These are phyloP conservation scores for Leishmania aethiopica DNA, from an alignment of 208 protist species.

Conservation along the genomic window DNA sequence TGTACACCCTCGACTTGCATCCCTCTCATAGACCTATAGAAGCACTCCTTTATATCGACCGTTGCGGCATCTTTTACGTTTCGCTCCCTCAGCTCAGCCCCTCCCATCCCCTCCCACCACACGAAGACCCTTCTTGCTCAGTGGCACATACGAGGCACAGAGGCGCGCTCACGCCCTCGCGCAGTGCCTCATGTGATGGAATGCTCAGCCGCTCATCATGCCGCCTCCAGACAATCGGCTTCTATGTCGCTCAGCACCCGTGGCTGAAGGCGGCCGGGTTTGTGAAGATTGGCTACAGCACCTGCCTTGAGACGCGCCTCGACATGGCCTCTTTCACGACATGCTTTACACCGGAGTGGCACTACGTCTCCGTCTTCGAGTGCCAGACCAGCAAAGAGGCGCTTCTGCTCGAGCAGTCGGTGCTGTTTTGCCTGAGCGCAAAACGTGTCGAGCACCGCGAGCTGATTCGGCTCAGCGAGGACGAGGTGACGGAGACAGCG, in stretches of 20 bases:
- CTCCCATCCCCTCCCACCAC: background rate
- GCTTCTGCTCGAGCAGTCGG: slow-evolving; percentile 74
- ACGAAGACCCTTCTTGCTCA: background rate
- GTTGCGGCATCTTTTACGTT: too few relatives aligned
- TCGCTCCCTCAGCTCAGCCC: background rate
- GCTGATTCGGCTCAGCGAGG: slow-evolving; percentile 44
- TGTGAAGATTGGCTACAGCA: slow-evolving; percentile 75
- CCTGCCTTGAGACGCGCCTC: slow-evolving; percentile 56
- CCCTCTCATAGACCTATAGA: slow-evolving; percentile 2
- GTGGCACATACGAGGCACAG: background rate
- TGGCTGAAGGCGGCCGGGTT: slow-evolving; percentile 61
- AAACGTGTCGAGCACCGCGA: slow-evolving; percentile 63
- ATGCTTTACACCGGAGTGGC: slow-evolving; percentile 82
- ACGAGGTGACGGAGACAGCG: slow-evolving; percentile 39
- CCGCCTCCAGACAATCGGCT: slow-evolving; percentile 37
- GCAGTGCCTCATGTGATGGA: background rate
- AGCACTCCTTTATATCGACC: background rate
- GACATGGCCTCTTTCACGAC: slow-evolving; percentile 76
- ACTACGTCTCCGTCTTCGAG: slow-evolving; percentile 61
- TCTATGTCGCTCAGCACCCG: slow-evolving; percentile 76
- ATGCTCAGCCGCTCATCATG: slow-evolving; percentile 28
- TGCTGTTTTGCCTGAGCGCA: slow-evolving; percentile 59
- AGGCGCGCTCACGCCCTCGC: background rate
- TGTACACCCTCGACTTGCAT: background rate
- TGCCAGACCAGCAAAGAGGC: slow-evolving; percentile 56